A percentile compares a stretch with the other conserved stretches of the same genome.
Conservation (phyloP, 1,284 basidiomycete genomes). For the Cutaneotrichosporon cutaneum region DNA sequence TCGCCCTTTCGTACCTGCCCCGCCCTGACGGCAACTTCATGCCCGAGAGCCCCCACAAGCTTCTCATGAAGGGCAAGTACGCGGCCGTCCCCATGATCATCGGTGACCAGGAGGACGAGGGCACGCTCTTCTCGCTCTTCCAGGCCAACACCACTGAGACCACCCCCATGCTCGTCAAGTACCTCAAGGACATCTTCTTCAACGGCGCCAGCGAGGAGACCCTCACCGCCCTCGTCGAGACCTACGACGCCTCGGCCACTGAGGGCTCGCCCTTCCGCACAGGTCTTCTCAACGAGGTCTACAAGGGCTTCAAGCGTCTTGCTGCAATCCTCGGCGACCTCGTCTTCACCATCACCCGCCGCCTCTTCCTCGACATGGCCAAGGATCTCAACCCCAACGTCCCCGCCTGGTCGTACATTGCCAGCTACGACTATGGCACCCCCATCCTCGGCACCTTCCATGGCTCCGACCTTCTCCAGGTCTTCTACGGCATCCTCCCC, state of each 20-base stretch:
- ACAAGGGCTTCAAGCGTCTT: slow-evolving; percentile 26
- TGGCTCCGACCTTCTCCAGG: slow-evolving; percentile 22
- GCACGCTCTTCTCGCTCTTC: slow-evolving; percentile 30
- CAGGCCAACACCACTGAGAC: slow-evolving; percentile 29
- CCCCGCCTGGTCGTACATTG: slow-evolving; percentile 26
- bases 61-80: slow-evolving; percentile 13
- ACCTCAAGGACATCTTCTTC: slow-evolving; percentile 34
- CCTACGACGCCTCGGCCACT: slow-evolving; percentile 31
- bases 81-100: slow-evolving; percentile 26
- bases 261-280: slow-evolving; percentile 29
- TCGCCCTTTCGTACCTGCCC: slow-evolving; percentile 56
- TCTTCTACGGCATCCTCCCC: slow-evolving; percentile 23
- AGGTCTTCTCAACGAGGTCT: slow-evolving; percentile 22
- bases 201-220: slow-evolving; percentile 16
- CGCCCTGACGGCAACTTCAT: slow-evolving; percentile 60
- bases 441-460: slow-evolving; percentile 26
- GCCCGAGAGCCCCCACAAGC: slow-evolving; percentile 51
- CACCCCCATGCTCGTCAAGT: slow-evolving; percentile 17
- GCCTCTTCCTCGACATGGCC: slow-evolving; percentile 14
- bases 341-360: slow-evolving; percentile 23
- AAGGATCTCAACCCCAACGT: slow-evolving; percentile 14
- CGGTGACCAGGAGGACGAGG: slow-evolving; percentile 32
- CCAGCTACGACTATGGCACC: slow-evolving; percentile 21
- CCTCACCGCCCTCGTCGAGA: slow-evolving; percentile 27
- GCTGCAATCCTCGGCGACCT: slow-evolving; percentile 21